phyloP scores from a whole-genome alignment of 306 rosid genomes.

The Abrus precatorius region DNA sequence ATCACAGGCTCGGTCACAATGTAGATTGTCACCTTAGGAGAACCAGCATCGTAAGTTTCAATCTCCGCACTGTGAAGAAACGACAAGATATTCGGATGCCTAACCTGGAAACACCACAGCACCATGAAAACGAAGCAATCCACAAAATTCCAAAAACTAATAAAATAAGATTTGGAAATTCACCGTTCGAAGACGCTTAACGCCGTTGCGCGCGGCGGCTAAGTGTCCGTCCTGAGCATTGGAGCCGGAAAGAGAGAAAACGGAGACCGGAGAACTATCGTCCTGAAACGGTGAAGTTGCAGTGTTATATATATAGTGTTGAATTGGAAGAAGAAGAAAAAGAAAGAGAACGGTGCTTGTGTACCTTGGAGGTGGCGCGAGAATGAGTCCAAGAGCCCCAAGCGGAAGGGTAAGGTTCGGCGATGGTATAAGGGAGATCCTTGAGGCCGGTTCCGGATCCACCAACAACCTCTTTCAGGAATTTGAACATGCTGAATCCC shows the following conservation, averaged over 20 bases:
- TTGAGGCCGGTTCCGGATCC: constrained; percentile 91
- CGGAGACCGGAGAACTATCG: constrained; percentile 88
- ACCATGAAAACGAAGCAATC: constrained; percentile 28
- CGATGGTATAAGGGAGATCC: constrained; percentile 94
- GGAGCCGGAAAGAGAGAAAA: constrained; percentile 88
- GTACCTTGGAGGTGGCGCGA: constrained; percentile 92
- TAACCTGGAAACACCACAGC: constrained; percentile 68
- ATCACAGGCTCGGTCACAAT: constrained; percentile 98
- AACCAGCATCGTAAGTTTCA: constrained; percentile 73
- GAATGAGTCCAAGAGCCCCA: constrained; percentile 99
- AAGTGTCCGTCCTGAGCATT: constrained; percentile 94
- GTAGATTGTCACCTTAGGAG: constrained; percentile 83
- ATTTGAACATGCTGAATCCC: constrained; percentile 64
- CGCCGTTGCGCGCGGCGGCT: constrained; percentile 96
- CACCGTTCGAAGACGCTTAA: constrained; percentile 88
- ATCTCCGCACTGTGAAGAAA: constrained; percentile 95
- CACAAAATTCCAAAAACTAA: neutral
- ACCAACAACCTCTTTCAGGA: constrained; percentile 93
- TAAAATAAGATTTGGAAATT: neutral
- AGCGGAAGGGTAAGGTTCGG: constrained; percentile 89
- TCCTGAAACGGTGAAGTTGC: constrained; percentile 62
- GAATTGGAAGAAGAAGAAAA: neutral
- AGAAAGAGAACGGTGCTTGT: neutral
- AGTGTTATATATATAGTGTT: neutral
- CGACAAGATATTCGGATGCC: constrained; percentile 97